A percentile compares a stretch with the other conserved stretches of the same genome.
These are phyloP conservation scores for Aspergillus sclerotiicarbonarius DNA, from an alignment of 495 filamentous ascomycete species.

Conservation along the genomic window DNA sequence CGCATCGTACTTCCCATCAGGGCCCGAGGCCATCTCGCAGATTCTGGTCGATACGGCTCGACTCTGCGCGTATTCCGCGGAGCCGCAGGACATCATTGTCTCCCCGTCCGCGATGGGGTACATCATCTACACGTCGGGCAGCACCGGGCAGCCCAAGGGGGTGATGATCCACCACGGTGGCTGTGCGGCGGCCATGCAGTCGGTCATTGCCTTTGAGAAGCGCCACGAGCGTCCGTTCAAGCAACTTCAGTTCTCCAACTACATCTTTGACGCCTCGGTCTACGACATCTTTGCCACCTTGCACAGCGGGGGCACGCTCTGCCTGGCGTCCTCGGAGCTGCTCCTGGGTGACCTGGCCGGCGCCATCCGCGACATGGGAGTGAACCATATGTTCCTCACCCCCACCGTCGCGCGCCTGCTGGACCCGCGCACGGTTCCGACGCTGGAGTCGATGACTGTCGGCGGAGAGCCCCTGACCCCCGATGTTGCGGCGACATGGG, in stretches of 20 bases:
- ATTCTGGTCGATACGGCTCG: conserved; percentile 3
- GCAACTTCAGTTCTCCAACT: conserved; percentile 44
- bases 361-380: neutral
- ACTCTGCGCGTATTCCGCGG: neutral
- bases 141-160: conserved; percentile 12
- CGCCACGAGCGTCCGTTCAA: conserved; percentile 16
- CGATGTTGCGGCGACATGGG: conserved; percentile 10
- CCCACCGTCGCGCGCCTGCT: conserved; percentile 8
- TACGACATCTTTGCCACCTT: conserved; percentile 28
- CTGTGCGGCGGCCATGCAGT: conserved; percentile 3
- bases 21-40: neutral
- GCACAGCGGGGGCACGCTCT: conserved; percentile 29
- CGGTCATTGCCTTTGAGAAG: neutral
- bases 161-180: conserved; percentile 4
- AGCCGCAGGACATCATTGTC: neutral
- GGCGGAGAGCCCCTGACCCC: conserved; percentile 7
- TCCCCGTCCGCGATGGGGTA: conserved; percentile 6
- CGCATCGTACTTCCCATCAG: neutral
- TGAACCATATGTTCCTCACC: conserved; percentile 5
- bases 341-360: conserved; percentile 12
- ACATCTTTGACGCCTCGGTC: conserved; percentile 42
- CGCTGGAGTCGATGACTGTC: neutral
- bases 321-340: conserved; percentile 40
- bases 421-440: conserved; percentile 4
- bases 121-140: conserved; percentile 13